These are phyloP conservation scores for Candida peoriensis DNA, from an alignment of 805 yeast genomes.

Conservation along the genomic window DNA sequence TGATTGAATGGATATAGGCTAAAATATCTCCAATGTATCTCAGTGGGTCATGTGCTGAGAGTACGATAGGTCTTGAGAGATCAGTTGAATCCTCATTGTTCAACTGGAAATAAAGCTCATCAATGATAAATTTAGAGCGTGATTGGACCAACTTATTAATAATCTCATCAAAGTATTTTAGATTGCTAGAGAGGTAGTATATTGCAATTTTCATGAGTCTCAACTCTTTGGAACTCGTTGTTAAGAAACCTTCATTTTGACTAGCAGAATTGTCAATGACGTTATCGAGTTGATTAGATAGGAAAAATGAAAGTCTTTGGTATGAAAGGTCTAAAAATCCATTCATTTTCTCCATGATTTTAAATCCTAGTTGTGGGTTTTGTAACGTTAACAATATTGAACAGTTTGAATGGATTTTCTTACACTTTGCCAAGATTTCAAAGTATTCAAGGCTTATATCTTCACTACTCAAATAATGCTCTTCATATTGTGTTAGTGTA, in stretches of 20 bases:
- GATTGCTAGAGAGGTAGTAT: slow-evolving; percentile 33
- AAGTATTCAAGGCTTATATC: slow-evolving; percentile 51
- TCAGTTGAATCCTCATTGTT: slow-evolving; percentile 25
- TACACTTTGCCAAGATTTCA: slow-evolving; percentile 52
- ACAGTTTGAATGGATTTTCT: slow-evolving; percentile 60
- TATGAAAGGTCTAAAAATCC: slow-evolving; percentile 47
- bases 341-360: slow-evolving; percentile 56
- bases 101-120: slow-evolving; percentile 62
- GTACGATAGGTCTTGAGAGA: slow-evolving; percentile 44
- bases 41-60: slow-evolving; percentile 73
- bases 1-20: slow-evolving; percentile 81
- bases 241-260: slow-evolving; percentile 12
- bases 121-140: slow-evolving; percentile 58
- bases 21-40: slow-evolving; percentile 82
- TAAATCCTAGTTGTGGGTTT: slow-evolving; percentile 58
- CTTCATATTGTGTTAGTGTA: slow-evolving; percentile 68
- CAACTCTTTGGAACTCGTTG: slow-evolving; percentile 11
- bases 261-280: slow-evolving; percentile 9
- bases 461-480: slow-evolving; percentile 45
- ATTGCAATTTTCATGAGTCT: slow-evolving; percentile 29
- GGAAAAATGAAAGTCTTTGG: slow-evolving; percentile 44
- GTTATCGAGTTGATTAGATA: slow-evolving; percentile 27
- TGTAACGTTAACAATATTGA: slow-evolving; percentile 66
- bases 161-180: slow-evolving; percentile 52
- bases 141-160: slow-evolving; percentile 59